Percentiles rank a stretch among this genome's conserved stretches.
Conservation (phyloP, 202 grass and related monocot genomes). For the Elaeis oleifera region DNA sequence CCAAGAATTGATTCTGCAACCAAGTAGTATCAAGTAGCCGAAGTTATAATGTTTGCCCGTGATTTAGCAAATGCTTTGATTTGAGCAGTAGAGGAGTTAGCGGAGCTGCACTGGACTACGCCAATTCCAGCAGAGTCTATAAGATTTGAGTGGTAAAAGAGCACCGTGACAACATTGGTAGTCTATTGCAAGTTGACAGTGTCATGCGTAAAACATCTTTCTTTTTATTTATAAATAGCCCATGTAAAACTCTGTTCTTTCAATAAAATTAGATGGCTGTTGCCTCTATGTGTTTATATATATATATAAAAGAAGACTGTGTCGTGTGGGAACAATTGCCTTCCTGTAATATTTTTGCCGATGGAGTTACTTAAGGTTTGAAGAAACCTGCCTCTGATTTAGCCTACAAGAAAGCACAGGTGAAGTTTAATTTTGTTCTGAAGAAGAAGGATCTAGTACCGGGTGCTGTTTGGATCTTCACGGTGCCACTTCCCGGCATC, state of each 20-base stretch:
- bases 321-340: slow-evolving; percentile 26
- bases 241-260: too few relatives aligned
- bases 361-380: too few relatives aligned
- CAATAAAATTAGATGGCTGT: too few relatives aligned
- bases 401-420: background rate
- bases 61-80: slow-evolving; percentile 51
- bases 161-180: slow-evolving; percentile 24
- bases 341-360: slow-evolving; percentile 4
- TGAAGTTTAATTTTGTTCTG: background rate
- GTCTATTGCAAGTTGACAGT: slow-evolving; percentile 57
- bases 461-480: slow-evolving; percentile 41
- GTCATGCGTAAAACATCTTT: slow-evolving; percentile 14
- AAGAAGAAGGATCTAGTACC: slow-evolving; percentile 2
- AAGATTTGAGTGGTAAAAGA: slow-evolving; percentile 47
- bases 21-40: too few relatives aligned
- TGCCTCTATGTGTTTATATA: too few relatives aligned
- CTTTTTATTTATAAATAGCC: too few relatives aligned
- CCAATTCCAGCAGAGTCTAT: slow-evolving; percentile 13
- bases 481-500: slow-evolving; percentile 48
- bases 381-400: too few relatives aligned
- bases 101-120: slow-evolving; percentile 31
- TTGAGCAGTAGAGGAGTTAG: slow-evolving; percentile 36
- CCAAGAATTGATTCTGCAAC: too few relatives aligned
- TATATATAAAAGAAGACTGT: too few relatives aligned
- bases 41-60: slow-evolving; percentile 24